Evolutionary conservation across 2,329 filamentous ascomycete species (phyloP), one percentile per base, ranked within the genome.

Genomic region (Aspergillus niger): DNA sequence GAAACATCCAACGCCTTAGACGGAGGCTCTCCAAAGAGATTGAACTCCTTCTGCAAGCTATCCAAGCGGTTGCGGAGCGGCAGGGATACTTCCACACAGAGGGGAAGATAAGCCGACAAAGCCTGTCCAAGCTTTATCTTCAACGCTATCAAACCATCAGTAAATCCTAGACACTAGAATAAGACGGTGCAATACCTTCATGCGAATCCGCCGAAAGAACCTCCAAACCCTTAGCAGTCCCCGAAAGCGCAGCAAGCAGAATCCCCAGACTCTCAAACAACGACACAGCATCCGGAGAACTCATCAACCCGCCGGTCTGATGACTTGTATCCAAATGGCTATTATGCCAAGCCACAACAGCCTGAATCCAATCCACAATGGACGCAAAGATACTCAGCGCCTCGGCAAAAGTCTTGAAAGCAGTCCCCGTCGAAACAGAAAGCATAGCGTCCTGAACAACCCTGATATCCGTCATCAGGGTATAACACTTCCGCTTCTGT

Each of bases 211-310:
- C 65, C 15, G 77, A 75, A 43, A 79, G 69, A 32, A 70, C 71
- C 24, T 76, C 73, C 26, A 77, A 49, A 1, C 74, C 75, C 60
- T 74, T 77, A 8, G 65, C 59, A 7, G 73, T 77, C 30, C 70
- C 72, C 3, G 75, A 75, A 49, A 79, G 51, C 22, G 74, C 76
- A 38, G 75, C 74, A 24, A 79, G 68, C 15, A 79, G 61, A 62
- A 79, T 76, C 0, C 77, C 77, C n/a, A 78, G 49, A 20, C 76
- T 76, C 63, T 79, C 77, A 55, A 79, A 77, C 58, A 79, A 65
- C 1, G 74, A 73, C n/a, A 74, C 71, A 15, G 72, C 73, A 64
- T 79, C 76, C 5, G 75, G 71, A 1, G 71, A 76, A 38, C 64
- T 70, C 64, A 73, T 72, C 55, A 74, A 58, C 8, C 71, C 75